A percentile compares a stretch with the other conserved stretches of the same genome.
phyloP scores from a whole-genome alignment of 257 asterid genomes.

The Hygrophila difformis region DNA sequence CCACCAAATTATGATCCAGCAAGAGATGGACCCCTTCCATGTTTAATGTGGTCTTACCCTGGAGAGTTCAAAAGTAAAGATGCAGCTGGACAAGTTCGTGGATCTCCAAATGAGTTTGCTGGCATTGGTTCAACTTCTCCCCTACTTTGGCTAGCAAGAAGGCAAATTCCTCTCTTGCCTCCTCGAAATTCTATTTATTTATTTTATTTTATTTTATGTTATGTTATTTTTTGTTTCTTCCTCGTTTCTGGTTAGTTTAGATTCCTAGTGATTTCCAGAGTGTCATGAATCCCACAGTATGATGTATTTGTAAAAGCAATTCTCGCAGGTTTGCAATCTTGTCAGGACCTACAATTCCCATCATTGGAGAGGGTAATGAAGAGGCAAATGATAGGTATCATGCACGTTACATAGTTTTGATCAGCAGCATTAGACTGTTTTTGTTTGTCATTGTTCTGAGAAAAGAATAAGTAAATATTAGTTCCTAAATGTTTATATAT shows the following conservation, averaged over 20 bases:
- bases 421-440: too few relatives aligned
- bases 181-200: constrained; percentile 4
- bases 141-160: constrained; percentile 91
- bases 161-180: constrained; percentile 35
- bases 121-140: constrained; percentile 97
- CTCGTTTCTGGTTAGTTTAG: constrained; percentile 1
- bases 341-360: constrained; percentile 97
- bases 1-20: constrained; percentile 90
- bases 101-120: constrained; percentile 96
- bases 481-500: too few relatives aligned
- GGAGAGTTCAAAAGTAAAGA: constrained; percentile 98
- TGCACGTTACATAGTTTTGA: not conserved
- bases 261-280: constrained; percentile 5
- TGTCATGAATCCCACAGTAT: not conserved
- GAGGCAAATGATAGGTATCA: constrained; percentile 96
- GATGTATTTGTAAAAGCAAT: constrained; percentile 10
- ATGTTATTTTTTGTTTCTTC: constrained; percentile 6
- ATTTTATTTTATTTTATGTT: too few relatives aligned
- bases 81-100: constrained; percentile 98
- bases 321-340: constrained; percentile 74
- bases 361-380: constrained; percentile 93
- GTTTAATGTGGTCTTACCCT: constrained; percentile 99
- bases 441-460: too few relatives aligned
- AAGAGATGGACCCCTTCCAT: constrained; percentile 95
- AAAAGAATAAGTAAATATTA: too few relatives aligned